Percentiles rank a stretch among this genome's conserved stretches.
These are phyloP conservation scores for Debaryomyces udenii DNA, from an alignment of 1,139 yeast species.

Conservation along the genomic window DNA sequence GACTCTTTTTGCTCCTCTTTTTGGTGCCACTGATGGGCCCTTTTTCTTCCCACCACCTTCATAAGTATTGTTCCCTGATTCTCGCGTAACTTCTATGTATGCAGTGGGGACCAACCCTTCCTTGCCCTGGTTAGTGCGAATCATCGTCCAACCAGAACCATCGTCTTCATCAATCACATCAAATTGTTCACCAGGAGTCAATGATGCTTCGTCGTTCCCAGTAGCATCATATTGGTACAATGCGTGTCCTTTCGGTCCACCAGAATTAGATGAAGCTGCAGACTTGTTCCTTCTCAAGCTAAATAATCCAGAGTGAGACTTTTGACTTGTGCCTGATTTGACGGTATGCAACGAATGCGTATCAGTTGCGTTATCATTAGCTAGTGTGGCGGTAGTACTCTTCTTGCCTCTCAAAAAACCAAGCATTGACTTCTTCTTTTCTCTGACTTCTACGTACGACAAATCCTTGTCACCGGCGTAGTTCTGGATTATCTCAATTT, in stretches of 20 bases:
- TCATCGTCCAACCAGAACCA: constrained; percentile 94
- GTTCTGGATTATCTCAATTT: constrained; percentile 84
- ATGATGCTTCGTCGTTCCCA: constrained; percentile 74
- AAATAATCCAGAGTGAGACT: constrained; percentile 35
- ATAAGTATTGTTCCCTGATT: constrained; percentile 10
- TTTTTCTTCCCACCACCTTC: constrained; percentile 44
- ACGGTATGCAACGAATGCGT: constrained; percentile 38
- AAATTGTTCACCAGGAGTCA: constrained; percentile 64
- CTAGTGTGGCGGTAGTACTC: constrained; percentile 14
- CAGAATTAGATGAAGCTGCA: constrained; percentile 20
- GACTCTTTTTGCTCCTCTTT: constrained; percentile 69
- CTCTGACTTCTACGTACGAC: constrained; percentile 47
- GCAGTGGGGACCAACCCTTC: constrained; percentile 87
- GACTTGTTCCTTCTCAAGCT: constrained; percentile 38
- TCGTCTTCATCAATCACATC: constrained; percentile 69
- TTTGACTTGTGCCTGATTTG: constrained; percentile 29
- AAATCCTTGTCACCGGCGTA: constrained; percentile 80
- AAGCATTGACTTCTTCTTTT: constrained; percentile 54
- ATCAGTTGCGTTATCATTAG: constrained; percentile 24
- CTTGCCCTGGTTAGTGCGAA: constrained; percentile 38
- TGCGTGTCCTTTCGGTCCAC: constrained; percentile 49
- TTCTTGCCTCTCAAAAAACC: constrained; percentile 49
- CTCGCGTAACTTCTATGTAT: constrained; percentile 59
- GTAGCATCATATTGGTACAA: constrained; percentile 68
- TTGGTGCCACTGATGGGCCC: constrained; percentile 85